Conservation (phyloP, 2,329 filamentous ascomycete species). For the Cladosporium phlei region DNA sequence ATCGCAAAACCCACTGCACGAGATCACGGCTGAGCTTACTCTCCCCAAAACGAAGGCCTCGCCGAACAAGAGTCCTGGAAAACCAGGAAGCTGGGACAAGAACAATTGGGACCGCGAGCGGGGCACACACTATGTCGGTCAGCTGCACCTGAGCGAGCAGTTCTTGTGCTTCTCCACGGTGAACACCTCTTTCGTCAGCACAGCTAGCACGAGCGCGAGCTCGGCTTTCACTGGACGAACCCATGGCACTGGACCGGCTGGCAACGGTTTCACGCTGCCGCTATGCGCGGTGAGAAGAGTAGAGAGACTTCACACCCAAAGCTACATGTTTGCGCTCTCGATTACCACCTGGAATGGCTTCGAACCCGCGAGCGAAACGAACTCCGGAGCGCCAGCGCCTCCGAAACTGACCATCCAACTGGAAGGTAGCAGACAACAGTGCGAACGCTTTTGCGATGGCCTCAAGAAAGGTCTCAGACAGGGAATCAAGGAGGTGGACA, state of each 20-base stretch:
- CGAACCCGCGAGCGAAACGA: conserved; percentile 39
- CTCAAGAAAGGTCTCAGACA: conserved; percentile 85
- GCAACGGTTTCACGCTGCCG: conserved; percentile 93
- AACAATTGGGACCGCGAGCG: conserved; percentile 57
- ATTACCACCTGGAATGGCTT: conserved; percentile 68
- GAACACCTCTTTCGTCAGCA: conserved; percentile 76
- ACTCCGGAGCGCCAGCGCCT: conserved; percentile 55
- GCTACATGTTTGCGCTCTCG: conserved; percentile 84
- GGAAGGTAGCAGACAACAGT: conserved; percentile 79
- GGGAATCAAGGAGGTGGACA: conserved; percentile 81
- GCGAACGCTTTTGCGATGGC: conserved; percentile 93
- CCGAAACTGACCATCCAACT: conserved; percentile 91
- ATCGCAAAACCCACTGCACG: conserved; percentile 86
- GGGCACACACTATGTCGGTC: conserved; percentile 73
- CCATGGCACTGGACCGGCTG: conserved; percentile 83
- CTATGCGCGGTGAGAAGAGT: conserved; percentile 87
- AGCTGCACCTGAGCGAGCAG: conserved; percentile 87
- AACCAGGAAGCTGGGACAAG: conserved; percentile 55
- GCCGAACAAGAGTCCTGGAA: conserved; percentile 23
- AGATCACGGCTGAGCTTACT: conserved; percentile 93
- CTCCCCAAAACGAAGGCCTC: conserved; percentile 61
- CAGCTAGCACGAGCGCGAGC: conserved; percentile 72
- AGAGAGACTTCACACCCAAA: conserved; percentile 87
- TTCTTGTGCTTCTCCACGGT: conserved; percentile 97
- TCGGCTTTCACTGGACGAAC: conserved; percentile 88